Conservation (phyloP, 1,284 basidiomycete genomes). For the Bondarzewia mesenterica region DNA sequence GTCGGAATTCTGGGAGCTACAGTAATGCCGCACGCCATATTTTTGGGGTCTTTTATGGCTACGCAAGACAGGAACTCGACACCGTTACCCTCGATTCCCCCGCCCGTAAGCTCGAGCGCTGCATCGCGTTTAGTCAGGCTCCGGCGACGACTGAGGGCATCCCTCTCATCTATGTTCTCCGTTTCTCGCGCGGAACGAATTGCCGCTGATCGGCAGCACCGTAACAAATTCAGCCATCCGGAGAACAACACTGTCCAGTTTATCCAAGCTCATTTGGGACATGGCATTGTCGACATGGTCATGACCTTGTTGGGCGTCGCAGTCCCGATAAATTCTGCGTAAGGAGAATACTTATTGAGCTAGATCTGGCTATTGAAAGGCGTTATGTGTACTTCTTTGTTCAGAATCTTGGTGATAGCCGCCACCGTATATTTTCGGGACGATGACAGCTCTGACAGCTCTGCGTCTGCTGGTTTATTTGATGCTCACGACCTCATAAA, state of each 20-base stretch:
- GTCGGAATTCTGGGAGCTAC: conserved; percentile 82
- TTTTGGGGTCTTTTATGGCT: conserved; percentile 81
- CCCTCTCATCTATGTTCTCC: conserved; percentile 2
- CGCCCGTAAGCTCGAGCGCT: conserved; percentile 2
- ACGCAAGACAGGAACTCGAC: conserved; percentile 63
- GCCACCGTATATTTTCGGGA: conserved; percentile 70
- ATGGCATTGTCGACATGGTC: conserved; percentile 66
- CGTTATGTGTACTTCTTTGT: not conserved
- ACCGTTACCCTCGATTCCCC: not conserved
- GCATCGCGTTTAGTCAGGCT: not conserved
- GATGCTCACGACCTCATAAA: conserved; percentile 75
- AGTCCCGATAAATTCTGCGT: conserved; percentile 26
- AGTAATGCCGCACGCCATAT: conserved; percentile 88
- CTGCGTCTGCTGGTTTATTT: conserved; percentile 66
- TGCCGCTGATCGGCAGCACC: conserved; percentile 5
- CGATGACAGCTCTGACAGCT: conserved; percentile 16
- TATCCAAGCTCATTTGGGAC: conserved; percentile 69
- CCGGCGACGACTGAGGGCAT: not conserved
- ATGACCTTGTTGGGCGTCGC: conserved; percentile 72
- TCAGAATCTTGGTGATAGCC: conserved; percentile 63
- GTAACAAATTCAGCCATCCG: conserved; percentile 14
- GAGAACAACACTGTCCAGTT: conserved; percentile 65
- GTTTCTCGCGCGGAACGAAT: conserved; percentile 6
- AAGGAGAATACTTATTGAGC: conserved; percentile 1
- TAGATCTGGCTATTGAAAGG: not conserved